Conservation (phyloP, 2,329 filamentous ascomycete species). For the Penicillium hesseltinei region DNA sequence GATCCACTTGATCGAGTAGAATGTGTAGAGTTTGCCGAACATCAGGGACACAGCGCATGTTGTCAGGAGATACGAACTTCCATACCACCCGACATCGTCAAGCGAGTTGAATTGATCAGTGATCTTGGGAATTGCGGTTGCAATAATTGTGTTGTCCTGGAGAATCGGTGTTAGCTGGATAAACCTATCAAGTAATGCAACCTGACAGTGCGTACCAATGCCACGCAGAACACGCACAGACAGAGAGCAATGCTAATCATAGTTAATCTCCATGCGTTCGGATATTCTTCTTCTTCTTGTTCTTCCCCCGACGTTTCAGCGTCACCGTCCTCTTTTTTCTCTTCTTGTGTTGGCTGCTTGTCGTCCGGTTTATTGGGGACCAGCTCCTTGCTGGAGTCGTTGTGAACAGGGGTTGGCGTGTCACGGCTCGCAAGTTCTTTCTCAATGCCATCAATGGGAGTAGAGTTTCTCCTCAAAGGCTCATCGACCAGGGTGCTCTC, state of each 20-base stretch:
- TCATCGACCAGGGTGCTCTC: constrained; percentile 23
- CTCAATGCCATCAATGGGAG: constrained; percentile 1
- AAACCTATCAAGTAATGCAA: neutral
- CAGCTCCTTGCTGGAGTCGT: constrained; percentile 18
- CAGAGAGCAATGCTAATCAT: constrained; percentile 40
- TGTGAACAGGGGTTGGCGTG: neutral
- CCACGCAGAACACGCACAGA: constrained; percentile 41
- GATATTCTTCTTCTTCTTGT: constrained; percentile 33
- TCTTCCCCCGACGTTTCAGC: constrained; percentile 20
- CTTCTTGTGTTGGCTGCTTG: constrained; percentile 10
- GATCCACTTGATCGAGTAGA: constrained; percentile 46
- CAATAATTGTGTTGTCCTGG: constrained; percentile 46
- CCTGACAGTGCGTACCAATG: constrained; percentile 28
- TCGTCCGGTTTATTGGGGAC: constrained; percentile 7
- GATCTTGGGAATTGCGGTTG: constrained; percentile 49
- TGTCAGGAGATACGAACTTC: constrained; percentile 46
- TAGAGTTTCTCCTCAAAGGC: neutral
- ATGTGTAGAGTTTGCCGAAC: constrained; percentile 46
- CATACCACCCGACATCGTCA: constrained; percentile 51
- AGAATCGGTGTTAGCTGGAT: neutral
- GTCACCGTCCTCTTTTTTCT: constrained; percentile 6
- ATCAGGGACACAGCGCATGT: constrained; percentile 43
- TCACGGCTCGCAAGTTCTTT: constrained; percentile 9
- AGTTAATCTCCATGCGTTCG: constrained; percentile 30
- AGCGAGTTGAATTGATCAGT: constrained; percentile 49